Evolutionary conservation across 768 basidiomycete genomes (phyloP), one percentile per base, ranked within the genome.

Genomic region (Pulveroboletus ravenelii): DNA sequence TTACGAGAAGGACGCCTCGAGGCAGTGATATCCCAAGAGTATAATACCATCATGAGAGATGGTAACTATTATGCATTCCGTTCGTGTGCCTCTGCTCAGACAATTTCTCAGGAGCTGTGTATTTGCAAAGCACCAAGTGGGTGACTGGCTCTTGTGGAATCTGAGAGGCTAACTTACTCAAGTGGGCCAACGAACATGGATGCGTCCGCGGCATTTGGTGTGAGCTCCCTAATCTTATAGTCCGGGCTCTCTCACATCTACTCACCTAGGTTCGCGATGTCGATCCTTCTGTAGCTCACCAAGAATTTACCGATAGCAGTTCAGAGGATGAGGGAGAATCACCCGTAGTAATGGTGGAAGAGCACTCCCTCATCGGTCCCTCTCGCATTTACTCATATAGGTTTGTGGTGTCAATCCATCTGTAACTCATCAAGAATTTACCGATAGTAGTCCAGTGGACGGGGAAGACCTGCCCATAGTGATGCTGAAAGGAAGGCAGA

Each of bases 401-500:
- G 10, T 12, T 38, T 10, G 7, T 14, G 10, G 5, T 6, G 6
- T 12, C 12, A 4, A 20, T 38, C 37, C 37, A 6, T 6, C 18
- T 13, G 12, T 8, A 38, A 7, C 38, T 38, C 38, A 27, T 4
- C 25, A 27, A 5, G 6, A 27, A 6, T 27, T 27, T 6, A 27
- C 25, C 6, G 25, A 27, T 1, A 27, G 6, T 6, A 6, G 25
- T 27, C 5, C 25, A 27, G 25, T 2, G 6, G 25, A 27, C 6
- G 25, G 5, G 25, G 25, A 27, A 27, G 25, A 27, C 2, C 25
- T 23, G 20, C 4, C 20, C 20, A 23, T 4, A 23, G 4, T 27
- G 25, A 6, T 27, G 6, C 8, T 25, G 3, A 60, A 67, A 8
- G 59, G 58, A 29, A 65, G 51, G 32, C 51, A 41, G 1, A 47